A percentile compares a stretch with the other conserved stretches of the same genome.
These are phyloP conservation scores for Nemania serpens DNA, from an alignment of 2,329 filamentous ascomycete species.

Conservation along the genomic window DNA sequence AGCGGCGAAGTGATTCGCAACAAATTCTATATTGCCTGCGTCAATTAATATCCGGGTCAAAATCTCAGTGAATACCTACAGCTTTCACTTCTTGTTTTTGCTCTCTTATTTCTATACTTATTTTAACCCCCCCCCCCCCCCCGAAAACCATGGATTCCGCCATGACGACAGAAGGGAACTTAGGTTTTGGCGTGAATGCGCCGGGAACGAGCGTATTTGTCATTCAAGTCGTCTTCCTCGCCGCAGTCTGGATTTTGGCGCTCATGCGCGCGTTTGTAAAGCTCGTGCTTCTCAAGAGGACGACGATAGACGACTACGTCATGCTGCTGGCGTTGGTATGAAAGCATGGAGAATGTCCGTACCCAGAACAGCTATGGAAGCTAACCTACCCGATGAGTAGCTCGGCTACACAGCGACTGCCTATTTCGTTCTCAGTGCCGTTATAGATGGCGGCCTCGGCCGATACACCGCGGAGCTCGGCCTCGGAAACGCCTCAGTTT, in stretches of 20 bases:
- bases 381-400: slow-evolving; percentile 34
- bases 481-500: slow-evolving; percentile 33
- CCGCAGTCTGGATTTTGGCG: slow-evolving; percentile 45
- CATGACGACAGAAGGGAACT: slow-evolving; percentile 23
- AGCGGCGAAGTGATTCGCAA: not conserved
- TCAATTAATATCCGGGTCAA: not conserved
- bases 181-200: slow-evolving; percentile 34
- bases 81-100: not conserved
- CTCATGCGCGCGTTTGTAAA: slow-evolving; percentile 52
- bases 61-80: not conserved
- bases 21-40: not conserved
- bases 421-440: slow-evolving; percentile 42
- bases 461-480: slow-evolving; percentile 31
- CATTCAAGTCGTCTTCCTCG: slow-evolving; percentile 40
- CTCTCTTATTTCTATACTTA: not conserved
- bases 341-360: slow-evolving; percentile 1
- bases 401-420: slow-evolving; percentile 43
- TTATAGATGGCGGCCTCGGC: slow-evolving; percentile 40
- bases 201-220: slow-evolving; percentile 33
- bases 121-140: no score
- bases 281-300: slow-evolving; percentile 47
- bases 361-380: not conserved
- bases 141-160: not conserved
- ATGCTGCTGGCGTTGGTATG: slow-evolving; percentile 53
- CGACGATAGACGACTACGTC: slow-evolving; percentile 53